Conservation (phyloP, 2,329 filamentous ascomycete species). For the Venturia nashicola region DNA sequence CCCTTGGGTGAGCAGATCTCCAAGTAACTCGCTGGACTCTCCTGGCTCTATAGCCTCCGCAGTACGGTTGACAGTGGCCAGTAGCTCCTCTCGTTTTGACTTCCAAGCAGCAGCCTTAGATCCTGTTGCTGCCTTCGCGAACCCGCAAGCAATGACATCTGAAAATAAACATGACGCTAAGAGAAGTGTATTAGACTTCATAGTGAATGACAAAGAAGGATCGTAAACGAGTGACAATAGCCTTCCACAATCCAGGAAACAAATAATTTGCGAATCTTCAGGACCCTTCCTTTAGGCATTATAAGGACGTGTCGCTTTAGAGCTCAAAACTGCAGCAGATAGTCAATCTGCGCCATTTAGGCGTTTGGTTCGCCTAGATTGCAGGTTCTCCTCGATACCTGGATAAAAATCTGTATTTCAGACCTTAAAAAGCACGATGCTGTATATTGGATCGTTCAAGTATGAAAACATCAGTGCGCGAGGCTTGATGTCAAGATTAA, state of each 20-base stretch:
- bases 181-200: neutral
- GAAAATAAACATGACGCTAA: neutral
- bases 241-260: neutral
- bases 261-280: too few relatives aligned
- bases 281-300: neutral
- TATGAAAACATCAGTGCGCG: neutral
- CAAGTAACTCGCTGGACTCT: slow-evolving; percentile 21
- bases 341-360: too few relatives aligned
- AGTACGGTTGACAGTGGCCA: neutral
- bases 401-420: neutral
- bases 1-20: slow-evolving; percentile 22
- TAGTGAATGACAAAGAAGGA: neutral
- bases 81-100: neutral
- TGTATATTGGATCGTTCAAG: neutral
- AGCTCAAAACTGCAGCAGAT: too few relatives aligned
- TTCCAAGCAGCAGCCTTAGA: neutral
- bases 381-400: too few relatives aligned
- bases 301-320: too few relatives aligned
- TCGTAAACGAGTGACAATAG: neutral
- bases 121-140: neutral
- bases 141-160: neutral
- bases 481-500: neutral
- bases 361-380: too few relatives aligned
- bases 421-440: neutral
- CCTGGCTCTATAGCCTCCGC: slow-evolving; percentile 13